Percentiles rank a stretch among this genome's conserved stretches.
These are phyloP conservation scores for Exidia glandulosa DNA, from an alignment of 768 basidiomycete species.

Conservation along the genomic window DNA sequence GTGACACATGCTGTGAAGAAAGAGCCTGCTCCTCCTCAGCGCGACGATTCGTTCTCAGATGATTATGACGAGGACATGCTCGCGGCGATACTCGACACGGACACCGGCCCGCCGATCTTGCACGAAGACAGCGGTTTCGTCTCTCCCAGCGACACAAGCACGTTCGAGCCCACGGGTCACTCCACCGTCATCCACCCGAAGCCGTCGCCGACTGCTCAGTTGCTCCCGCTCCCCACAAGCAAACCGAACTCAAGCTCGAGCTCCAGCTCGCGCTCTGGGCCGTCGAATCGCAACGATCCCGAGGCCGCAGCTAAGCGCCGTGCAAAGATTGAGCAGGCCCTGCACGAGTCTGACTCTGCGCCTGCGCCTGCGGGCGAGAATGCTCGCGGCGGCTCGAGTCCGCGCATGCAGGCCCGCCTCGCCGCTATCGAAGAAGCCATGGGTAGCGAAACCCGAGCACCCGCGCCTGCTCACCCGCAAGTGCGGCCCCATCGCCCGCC, in stretches of 20 bases:
- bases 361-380: too few species aligned
- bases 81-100: neutral
- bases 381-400: neutral
- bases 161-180: conserved; percentile 11
- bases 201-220: too few species aligned
- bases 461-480: neutral
- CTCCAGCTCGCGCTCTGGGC: neutral
- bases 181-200: conserved; percentile 3
- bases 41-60: conserved; percentile 37
- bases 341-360: too few species aligned
- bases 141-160: conserved; percentile 43
- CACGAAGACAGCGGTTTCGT: conserved; percentile 37
- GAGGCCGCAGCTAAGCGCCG: too few species aligned
- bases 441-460: neutral
- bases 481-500: conserved; percentile 10
- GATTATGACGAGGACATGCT: conserved; percentile 38
- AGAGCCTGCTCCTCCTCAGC: conserved; percentile 17
- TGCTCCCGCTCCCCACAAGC: too few species aligned
- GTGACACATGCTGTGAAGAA: neutral
- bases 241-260: too few species aligned
- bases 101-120: neutral
- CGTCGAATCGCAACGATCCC: too few species aligned
- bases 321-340: too few species aligned
- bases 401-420: neutral
- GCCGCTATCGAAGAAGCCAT: neutral